Base-by-base conservation (phyloP, 768 basidiomycete species). In the Suillus weaverae region DNA sequence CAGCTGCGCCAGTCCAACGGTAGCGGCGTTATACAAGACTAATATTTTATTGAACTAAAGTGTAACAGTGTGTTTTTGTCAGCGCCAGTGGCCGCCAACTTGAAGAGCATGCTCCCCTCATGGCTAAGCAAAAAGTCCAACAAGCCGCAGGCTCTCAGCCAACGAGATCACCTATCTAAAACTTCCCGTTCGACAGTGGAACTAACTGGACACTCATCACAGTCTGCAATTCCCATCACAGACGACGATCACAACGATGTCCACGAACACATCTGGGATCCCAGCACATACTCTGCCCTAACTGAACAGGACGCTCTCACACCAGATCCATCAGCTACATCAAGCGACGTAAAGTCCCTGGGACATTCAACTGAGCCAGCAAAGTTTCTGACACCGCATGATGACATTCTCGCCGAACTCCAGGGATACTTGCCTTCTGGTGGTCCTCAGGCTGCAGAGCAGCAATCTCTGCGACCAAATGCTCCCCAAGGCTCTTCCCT, bases 381-480 rank as follows among this genome's bases (percentile, higher is more conserved):
- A 30, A 33, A 60, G 53, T 56, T 69, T 14, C 74, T 72, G 70
- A 88, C 88, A 1, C 87, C 87, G 36, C 89, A 91, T 69, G 89
- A 91, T 73, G 81, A 80, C 26, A 74, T 87, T 59, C 73, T 91
- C n/a, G 82, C 85, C 36, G 83, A 84, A 62, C 77, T 88, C 41
- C 79, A 81, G 10, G 79, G 79, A 35, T 71, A 75, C 38, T 65
- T 74, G 36, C 71, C 61, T 61, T 73, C 22, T 64, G 70, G 51
- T 68, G 59, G 20, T 26, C 63, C n/a, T 50, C 22, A 50, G 13
- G 13, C 13, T 59, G 36, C 64, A 72, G 60, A 44, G 61, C 51
- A 38, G 66, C 67, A 10, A 43, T 46, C 36, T 55, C 44, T 22
- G 61, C 66, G 50, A 46, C 35, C 63, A 3, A 62, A 71, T 50